Conservation (phyloP, 1,284 basidiomycete genomes). For the Sphagnurus paluster region DNA sequence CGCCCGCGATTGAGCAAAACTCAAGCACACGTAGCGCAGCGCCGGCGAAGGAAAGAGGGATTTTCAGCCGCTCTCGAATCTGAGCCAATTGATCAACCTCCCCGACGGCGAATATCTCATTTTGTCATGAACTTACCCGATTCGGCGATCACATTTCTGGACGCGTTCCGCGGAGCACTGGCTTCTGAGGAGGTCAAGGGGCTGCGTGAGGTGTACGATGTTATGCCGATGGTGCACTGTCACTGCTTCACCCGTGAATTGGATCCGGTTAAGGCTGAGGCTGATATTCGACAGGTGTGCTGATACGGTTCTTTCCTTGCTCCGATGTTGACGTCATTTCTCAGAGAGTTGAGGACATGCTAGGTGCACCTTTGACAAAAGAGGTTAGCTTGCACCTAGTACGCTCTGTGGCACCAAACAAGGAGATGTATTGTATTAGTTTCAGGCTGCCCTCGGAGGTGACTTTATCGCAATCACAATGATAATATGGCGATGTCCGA, state of each 20-base stretch:
- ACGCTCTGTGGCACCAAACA: constrained; percentile 92
- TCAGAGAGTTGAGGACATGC: constrained; percentile 73
- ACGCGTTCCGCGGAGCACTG: constrained; percentile 81
- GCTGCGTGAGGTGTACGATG: constrained; percentile 45
- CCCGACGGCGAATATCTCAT: constrained; percentile 70
- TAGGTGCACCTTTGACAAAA: constrained; percentile 58
- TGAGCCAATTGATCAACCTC: constrained; percentile 14
- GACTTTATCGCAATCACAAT: constrained; percentile 35
- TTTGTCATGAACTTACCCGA: constrained; percentile 98
- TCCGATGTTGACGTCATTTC: constrained; percentile 1
- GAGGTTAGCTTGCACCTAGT: constrained; percentile 76
- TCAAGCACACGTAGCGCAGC: constrained; percentile 35
- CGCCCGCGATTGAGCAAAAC: constrained; percentile 41
- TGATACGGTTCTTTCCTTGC: constrained; percentile 1
- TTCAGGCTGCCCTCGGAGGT: constrained; percentile 79
- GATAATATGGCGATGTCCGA: constrained; percentile 8
- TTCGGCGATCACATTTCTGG: constrained; percentile 87
- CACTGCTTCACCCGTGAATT: constrained; percentile 94
- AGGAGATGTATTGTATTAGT: constrained; percentile 98
- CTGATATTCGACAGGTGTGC: constrained; percentile 80
- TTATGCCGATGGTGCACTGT: constrained; percentile 92
- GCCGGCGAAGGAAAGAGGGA: constrained; percentile 26
- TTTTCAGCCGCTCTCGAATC: not conserved
- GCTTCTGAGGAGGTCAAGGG: constrained; percentile 31
- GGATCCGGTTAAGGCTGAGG: constrained; percentile 66